Evolutionary conservation across 2,329 filamentous ascomycete species (phyloP), one percentile per base, ranked within the genome.

Genomic region (Colletotrichum siamense): DNA sequence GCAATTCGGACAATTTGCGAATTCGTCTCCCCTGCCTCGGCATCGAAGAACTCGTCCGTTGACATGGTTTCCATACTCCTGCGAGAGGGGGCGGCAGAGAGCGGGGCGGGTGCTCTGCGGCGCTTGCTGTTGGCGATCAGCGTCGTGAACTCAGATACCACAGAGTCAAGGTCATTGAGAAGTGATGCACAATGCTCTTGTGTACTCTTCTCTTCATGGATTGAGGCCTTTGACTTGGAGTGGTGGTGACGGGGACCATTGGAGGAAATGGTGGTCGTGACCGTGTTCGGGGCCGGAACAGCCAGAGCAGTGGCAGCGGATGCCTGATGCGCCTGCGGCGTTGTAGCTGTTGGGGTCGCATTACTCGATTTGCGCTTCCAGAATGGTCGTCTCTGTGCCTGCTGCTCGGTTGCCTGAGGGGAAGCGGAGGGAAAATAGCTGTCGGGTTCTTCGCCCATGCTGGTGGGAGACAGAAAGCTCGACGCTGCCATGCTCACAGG

Each of bases 11-110:
- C 88, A 10, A 98, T 88, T 71, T 95, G 93, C 9, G 93, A 92
- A 18, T 87, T 87, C 28, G 85, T 87, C 79, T 91, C 91, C 18
- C 91, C 93, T 68, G 92, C 94, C 81, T 94, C 93, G 2, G 97
- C 97, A 83, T 99, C 97, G 80, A 98, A 99, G 85, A 99, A 99
- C 82, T 99, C 96, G 73, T 98, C 95, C 3, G 95, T 94, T 26
- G 91, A 90, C 34, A 93, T 90, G 0, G 96, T 98, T 77, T 98
- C 96, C 70, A 98, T 91, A 81, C 96, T 98, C 81, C 90, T 88
- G 49, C 90, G 86, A 10, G 87, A 86, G 6, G 62, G 67, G 1
- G 83, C 82, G 67, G 79, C 84, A 9, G 92, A 89, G 24, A 85
- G 80, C 8, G 93, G 88, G 15, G 86, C 84, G 8, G 90, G 89